phyloP scores from a whole-genome alignment of 208 protist species.

The Acanthamoeba rhysodes region DNA sequence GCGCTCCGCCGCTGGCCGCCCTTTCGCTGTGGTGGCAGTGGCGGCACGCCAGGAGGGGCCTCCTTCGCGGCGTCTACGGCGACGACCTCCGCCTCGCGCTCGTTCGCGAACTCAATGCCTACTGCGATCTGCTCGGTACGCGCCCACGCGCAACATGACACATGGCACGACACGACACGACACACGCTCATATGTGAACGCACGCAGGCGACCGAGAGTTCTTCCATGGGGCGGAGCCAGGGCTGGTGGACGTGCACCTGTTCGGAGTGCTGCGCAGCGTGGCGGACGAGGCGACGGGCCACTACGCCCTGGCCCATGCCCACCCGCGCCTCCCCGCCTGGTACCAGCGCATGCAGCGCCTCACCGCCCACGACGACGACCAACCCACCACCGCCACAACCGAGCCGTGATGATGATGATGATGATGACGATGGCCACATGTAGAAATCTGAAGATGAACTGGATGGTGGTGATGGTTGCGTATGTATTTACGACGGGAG shows the following conservation, averaged over 20 bases:
- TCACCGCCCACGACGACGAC: not conserved
- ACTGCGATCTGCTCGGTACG: not conserved
- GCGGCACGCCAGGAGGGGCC: not conserved
- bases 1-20: not conserved
- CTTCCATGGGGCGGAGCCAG: not conserved
- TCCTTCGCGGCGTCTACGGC: slow-evolving; percentile 9
- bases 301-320: not conserved
- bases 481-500: no score
- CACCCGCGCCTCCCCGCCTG: not conserved
- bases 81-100: not conserved
- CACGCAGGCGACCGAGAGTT: not conserved
- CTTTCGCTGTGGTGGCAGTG: not conserved
- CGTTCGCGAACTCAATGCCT: not conserved
- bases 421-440: no score
- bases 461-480: no score
- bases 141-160: not conserved
- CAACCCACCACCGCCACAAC: not conserved
- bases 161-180: no score
- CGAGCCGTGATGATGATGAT: no score
- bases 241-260: not conserved
- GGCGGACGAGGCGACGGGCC: not conserved
- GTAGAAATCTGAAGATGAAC: no score
- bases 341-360: not conserved
- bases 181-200: no score
- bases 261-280: not conserved